Base-by-base conservation (phyloP, 768 basidiomycete genomes). In the Gloeostereum incarnatum region DNA sequence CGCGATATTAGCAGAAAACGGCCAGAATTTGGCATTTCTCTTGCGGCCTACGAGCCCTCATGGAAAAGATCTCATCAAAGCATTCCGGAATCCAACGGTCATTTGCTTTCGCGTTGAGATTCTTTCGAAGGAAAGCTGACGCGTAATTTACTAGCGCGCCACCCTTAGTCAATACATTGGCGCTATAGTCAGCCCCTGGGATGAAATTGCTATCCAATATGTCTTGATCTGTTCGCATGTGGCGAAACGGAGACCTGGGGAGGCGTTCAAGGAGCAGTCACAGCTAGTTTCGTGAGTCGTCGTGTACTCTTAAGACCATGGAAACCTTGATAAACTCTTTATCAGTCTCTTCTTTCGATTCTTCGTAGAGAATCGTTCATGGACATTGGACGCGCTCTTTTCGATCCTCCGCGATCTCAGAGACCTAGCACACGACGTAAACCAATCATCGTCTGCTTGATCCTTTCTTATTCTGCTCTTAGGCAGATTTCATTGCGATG, bases 351-450 rank as follows among this genome's bases (percentile, higher is more conserved):
- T 91, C 59, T 73, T 81, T 36, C 74, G 82, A 22, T 92, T 75
- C 60, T 82, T 93, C 44, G 67, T 71, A n/a, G 74, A 72, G 41
- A 84, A 87, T 52, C 78, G 78, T 17, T 81, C 88, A 1, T 97
- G 92, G 92, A 82, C 83, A 20, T 59, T 97, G 3, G 86, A 81
- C 14, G 81, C 81, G 0, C 56, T 97, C 21, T 94, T 90, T 52
- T 79, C 82, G 11, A 75, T 90, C 25, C 57, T 93, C 20, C 66
- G 80, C 36, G 90, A 93, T 57, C 61, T 94, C 30, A 67, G 90
- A 36, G 86, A 89, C 52, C 65, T 96, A 16, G 91, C 91, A 2
- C 78, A 81, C 48, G 85, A 92, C 58, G 91, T 90, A 51, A 51
- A 62, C 43, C 19, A 22, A 21, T n/a, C 4, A 16, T 17, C 38